Evolutionary conservation across 1,284 basidiomycete species (phyloP), one percentile per base, ranked within the genome.

Genomic region (Ganoderma lucidum): DNA sequence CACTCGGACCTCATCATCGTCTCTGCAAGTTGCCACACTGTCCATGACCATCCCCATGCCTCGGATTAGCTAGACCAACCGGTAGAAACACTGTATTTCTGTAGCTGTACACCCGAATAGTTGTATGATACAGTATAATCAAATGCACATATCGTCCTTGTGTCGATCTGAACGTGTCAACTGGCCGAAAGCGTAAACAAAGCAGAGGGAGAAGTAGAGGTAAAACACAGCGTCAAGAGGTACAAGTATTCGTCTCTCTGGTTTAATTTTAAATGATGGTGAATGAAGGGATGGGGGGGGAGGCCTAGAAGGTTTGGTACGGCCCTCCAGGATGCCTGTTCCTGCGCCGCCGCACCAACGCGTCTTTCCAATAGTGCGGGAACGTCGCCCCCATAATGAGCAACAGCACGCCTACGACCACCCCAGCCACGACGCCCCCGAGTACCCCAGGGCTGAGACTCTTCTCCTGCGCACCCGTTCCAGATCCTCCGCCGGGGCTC

Each of bases 351-450:
- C 62, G 64, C 23, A 70, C 62, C 15, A 74, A 66, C 15, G 67
- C 55, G 42, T 64, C 70, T 60, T 69, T 71, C 53, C 73, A 66
- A 28, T 70, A 71, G 30, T 74, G 73, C 39, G 75, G 77, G 56
- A 74, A 71, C n/a, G 71, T 74, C 62, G 76, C 77, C 17, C 73
- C 76, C 12, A 75, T 56, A 42, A 77, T 28, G 39, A 79, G 67
- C 28, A 77, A 58, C 28, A 74, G 58, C 23, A 78, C 74, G 23
- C 73, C 77, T 12, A 72, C 69, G 5, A 74, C 63, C 10, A 75
- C 66, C 42, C 74, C 76, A 1, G 70, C 74, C 10, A 78, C 72
- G 17, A 73, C 75, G 23, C 78, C 78, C 23, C 74, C 75, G 23
- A 79, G 63, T 4, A 75, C 78, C 23, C 71, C 75, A 9, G 72